Evolutionary conservation across 2,329 filamentous ascomycete genomes (phyloP).

Genomic region (Dactylellina drechsleri): DNA sequence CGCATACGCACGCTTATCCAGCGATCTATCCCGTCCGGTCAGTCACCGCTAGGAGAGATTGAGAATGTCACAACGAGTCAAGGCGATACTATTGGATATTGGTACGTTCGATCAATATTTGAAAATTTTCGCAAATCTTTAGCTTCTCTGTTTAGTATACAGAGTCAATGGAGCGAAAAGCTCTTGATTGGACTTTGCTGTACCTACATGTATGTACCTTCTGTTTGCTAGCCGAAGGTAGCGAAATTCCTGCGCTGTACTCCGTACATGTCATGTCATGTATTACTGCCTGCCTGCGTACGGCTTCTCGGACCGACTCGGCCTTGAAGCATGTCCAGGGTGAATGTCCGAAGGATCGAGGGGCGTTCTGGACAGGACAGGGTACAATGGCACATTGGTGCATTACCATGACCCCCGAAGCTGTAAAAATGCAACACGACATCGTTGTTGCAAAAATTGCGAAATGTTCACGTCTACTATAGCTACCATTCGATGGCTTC

Average conservation of each 20-base stretch:
- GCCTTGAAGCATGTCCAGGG: slow-evolving; percentile 13
- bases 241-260: neutral
- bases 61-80: slow-evolving; percentile 38
- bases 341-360: neutral
- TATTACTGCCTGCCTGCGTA: neutral
- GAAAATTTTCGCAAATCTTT: too few species aligned
- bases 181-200: too few species aligned
- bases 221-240: neutral
- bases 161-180: too few species aligned
- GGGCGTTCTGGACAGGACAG: neutral
- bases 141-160: too few species aligned
- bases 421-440: slow-evolving; percentile 41
- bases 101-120: slow-evolving; percentile 35
- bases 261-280: neutral
- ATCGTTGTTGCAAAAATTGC: neutral
- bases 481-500: neutral
- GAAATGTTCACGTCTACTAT: too few species aligned
- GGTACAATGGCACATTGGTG: too few species aligned
- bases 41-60: slow-evolving; percentile 1
- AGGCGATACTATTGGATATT: slow-evolving; percentile 49
- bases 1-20: neutral
- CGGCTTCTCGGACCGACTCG: slow-evolving; percentile 53
- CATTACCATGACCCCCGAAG: too few species aligned
- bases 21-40: slow-evolving; percentile 7
- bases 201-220: neutral